Evolutionary conservation across 2,329 filamentous ascomycete genomes (phyloP), one percentile per base, ranked within the genome.

Genomic region (Blastomyces silverae): DNA sequence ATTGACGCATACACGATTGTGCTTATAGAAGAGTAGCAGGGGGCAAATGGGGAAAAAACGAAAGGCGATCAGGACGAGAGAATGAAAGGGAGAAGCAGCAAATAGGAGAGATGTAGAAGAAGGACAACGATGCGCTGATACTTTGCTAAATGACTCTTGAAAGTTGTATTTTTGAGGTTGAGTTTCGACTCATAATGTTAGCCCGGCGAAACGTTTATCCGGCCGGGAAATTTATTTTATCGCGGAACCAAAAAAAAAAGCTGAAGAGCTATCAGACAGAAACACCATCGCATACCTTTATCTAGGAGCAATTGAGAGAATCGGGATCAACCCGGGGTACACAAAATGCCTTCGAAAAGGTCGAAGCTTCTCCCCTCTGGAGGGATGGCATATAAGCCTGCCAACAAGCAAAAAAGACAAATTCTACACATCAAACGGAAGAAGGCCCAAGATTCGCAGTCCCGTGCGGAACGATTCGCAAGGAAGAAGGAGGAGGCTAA

Each of bases 401-500:
- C 82, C 66, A 96, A 96, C 79, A 97, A 96, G 77, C 79, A 90
- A 28, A 88, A 87, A 73, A 85, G 94, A 67, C 85, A 94, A 75
- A 83, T 88, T 70, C 84, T 93, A 66, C 89, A 92, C 73, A 82
- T 96, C 66, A 87, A 90, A 70, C 84, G 89, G 73, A 97, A 97
- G 79, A 89, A 89, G 74, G 81, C 84, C 56, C 85, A 85, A 69
- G 89, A 91, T 74, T 88, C 87, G 73, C 81, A 87, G 58, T 90
- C 89, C 71, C 87, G 90, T 72, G 89, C 92, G 71, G 84, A 87
- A 72, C 87, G 92, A 67, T 89, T 92, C 74, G 85, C 85, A 60
- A 84, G 91, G 66, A 92, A 91, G 79, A 90, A 89, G 78, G 90
- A 92, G 73, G 94, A 99, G 78, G 85, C 88, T 68, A 90, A 89